These are phyloP conservation scores for Yarrowia porcina DNA, from an alignment of 805 yeast genomes.

Conservation along the genomic window DNA sequence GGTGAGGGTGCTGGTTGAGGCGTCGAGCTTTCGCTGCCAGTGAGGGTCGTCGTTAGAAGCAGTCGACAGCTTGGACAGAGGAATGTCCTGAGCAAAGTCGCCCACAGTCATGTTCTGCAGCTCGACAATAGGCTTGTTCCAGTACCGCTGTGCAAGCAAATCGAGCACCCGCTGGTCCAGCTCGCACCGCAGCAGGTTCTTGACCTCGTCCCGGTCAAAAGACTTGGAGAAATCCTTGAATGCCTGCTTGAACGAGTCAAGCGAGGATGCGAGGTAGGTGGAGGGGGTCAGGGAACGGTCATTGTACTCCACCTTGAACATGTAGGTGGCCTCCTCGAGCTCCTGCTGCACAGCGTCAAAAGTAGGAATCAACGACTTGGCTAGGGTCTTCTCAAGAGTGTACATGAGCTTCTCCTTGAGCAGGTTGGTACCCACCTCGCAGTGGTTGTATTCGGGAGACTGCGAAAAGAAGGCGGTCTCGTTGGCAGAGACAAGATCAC, in stretches of 20 bases:
- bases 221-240: slow-evolving; percentile 81
- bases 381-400: slow-evolving; percentile 88
- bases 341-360: slow-evolving; percentile 82
- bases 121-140: slow-evolving; percentile 65
- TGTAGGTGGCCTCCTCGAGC: slow-evolving; percentile 86
- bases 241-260: slow-evolving; percentile 79
- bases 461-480: slow-evolving; percentile 63
- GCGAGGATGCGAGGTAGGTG: slow-evolving; percentile 86
- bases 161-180: slow-evolving; percentile 88
- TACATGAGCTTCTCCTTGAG: slow-evolving; percentile 78
- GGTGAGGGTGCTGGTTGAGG: slow-evolving; percentile 78
- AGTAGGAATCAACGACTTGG: slow-evolving; percentile 82
- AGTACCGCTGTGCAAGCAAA: slow-evolving; percentile 81
- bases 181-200: slow-evolving; percentile 72
- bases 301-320: slow-evolving; percentile 93
- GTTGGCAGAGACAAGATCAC: slow-evolving; percentile 42
- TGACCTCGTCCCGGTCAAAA: slow-evolving; percentile 79
- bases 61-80: slow-evolving; percentile 53
- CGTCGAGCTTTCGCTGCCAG: slow-evolving; percentile 86
- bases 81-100: slow-evolving; percentile 42
- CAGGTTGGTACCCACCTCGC: slow-evolving; percentile 70
- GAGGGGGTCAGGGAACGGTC: slow-evolving; percentile 93
- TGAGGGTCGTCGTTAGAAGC: slow-evolving; percentile 65
- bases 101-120: slow-evolving; percentile 30
- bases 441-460: slow-evolving; percentile 60